Percentiles rank a stretch among this genome's conserved stretches.
Conservation (phyloP, 2,329 filamentous ascomycete genomes). For the Monilinia laxa region DNA sequence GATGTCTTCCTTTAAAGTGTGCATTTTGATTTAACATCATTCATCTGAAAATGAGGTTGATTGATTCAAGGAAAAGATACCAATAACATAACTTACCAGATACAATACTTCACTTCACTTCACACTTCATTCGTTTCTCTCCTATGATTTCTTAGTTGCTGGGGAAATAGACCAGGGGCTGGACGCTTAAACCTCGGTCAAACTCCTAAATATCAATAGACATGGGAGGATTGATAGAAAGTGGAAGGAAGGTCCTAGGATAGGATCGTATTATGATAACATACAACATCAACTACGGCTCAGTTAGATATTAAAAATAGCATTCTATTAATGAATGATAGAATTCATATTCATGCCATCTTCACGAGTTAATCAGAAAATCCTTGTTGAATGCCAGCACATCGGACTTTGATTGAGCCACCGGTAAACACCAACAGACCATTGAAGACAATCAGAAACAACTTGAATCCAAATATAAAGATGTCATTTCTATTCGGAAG, state of each 20-base stretch:
- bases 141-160: slow-evolving; percentile 12
- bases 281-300: slow-evolving; percentile 15
- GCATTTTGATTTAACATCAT: not conserved
- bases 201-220: slow-evolving; percentile 16
- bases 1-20: no score
- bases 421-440: slow-evolving; percentile 27
- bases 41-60: not conserved
- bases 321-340: slow-evolving; percentile 17
- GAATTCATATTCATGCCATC: slow-evolving; percentile 16
- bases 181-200: slow-evolving; percentile 14
- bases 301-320: slow-evolving; percentile 13
- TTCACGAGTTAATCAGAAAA: slow-evolving; percentile 20
- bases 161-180: slow-evolving; percentile 6
- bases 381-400: slow-evolving; percentile 25
- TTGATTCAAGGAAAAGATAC: not conserved
- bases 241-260: slow-evolving; percentile 24
- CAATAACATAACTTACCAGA: not conserved
- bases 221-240: not conserved
- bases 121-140: not conserved
- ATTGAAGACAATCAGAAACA: slow-evolving; percentile 21
- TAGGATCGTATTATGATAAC: slow-evolving; percentile 20
- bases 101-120: no score
- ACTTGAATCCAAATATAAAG: slow-evolving; percentile 23
- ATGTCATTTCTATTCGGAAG: slow-evolving; percentile 72
- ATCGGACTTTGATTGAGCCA: slow-evolving; percentile 20